These are phyloP conservation scores for Skeletonema marinoi DNA, from an alignment of 108 stramenopile species.

Conservation along the genomic window DNA sequence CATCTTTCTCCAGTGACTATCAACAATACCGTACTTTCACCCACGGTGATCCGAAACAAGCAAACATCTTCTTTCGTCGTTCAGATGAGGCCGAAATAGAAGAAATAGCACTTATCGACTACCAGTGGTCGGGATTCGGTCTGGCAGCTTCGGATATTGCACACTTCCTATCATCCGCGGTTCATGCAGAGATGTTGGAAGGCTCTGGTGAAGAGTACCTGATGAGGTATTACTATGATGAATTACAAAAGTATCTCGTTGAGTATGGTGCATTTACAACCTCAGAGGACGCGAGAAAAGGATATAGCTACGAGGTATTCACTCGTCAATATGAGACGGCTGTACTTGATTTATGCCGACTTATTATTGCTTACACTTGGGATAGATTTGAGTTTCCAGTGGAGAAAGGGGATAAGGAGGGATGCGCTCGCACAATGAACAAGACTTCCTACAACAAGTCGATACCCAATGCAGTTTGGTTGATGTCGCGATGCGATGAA, in stretches of 20 bases:
- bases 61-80: constrained; percentile 63
- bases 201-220: constrained; percentile 50
- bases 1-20: constrained; percentile 1
- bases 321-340: constrained; percentile 60
- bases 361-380: constrained; percentile 72
- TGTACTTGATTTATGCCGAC: constrained; percentile 58
- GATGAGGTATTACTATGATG: constrained; percentile 48
- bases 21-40: constrained; percentile 56
- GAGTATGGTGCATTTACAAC: constrained; percentile 48
- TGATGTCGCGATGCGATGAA: constrained; percentile 46
- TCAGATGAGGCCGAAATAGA: constrained; percentile 11
- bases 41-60: constrained; percentile 74
- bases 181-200: constrained; percentile 40
- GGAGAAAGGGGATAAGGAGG: constrained; percentile 17
- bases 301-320: constrained; percentile 46
- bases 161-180: constrained; percentile 51
- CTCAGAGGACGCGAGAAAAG: constrained; percentile 29
- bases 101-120: constrained; percentile 69
- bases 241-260: constrained; percentile 42
- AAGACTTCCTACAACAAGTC: constrained; percentile 68
- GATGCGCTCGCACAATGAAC: constrained; percentile 45
- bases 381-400: constrained; percentile 53
- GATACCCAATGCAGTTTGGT: constrained; percentile 50
- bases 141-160: constrained; percentile 75
- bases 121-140: constrained; percentile 72